Evolutionary conservation across 192 early-diverging fungal genomes (phyloP), one percentile per base, ranked within the genome.

Genomic region (Backusella westeae): DNA sequence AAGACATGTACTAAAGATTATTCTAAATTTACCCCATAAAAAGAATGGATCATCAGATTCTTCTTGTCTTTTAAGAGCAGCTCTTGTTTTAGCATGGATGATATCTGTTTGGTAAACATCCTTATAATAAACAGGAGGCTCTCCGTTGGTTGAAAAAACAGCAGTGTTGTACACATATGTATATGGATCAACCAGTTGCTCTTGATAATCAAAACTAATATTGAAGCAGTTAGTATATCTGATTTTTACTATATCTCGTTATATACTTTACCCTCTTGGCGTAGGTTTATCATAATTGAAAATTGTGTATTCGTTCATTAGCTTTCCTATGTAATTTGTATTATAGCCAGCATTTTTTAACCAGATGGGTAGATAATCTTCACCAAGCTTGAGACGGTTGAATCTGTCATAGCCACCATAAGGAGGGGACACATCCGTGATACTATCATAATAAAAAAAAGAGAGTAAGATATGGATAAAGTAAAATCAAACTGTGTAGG

Each of bases 271-370:
- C 34, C 83, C 86, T 69, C 72, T 75, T 17, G 83, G 85, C 4
- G 65, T 42, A 53, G 77, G 77, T 4, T 59, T 80, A 44, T 85
- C 49, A 52, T 79, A 77, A 67, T 87, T 88, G 34, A 69, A 74
- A 17, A 81, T 53, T 8, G 73, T 34, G 17, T 78, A 77, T 7
- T 85, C 87, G 76, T 91, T 90, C 75, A 91, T 86, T 53, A 92
- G 83, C 67, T 92, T 92, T n/a, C 91, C 91, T 67, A 90, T 89
- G 71, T 89, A 91, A 75, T 90, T 82, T 49, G 89, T 92, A 36
- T 78, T 80, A 72, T 92, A 92, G 19, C 90, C 90, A 14, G 82
- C 81, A 19, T 79, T 36, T 67, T 89, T 84, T 67, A 90, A 67
- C 87, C 87, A 90, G 4, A 80, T 49, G 6, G 89, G 87, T 34